Conservation (phyloP, 305 asterid species). For the Ruellia speciosa region DNA sequence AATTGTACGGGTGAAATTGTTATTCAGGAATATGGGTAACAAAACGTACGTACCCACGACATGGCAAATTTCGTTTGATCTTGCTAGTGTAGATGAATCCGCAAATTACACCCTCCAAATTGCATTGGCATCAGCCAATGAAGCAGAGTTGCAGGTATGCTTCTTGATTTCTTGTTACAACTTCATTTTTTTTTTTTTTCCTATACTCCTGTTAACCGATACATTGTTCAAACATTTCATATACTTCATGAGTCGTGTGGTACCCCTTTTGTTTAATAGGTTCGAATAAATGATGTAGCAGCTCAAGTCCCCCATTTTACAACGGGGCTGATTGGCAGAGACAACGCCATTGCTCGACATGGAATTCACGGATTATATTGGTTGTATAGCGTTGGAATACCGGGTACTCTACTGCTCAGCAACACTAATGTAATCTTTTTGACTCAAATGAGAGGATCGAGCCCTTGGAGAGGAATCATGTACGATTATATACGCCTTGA, state of each 20-base stretch:
- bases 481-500: conserved; percentile 60
- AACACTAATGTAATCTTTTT: conserved; percentile 45
- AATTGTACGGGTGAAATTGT: background rate
- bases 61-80: conserved; percentile 57
- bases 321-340: conserved; percentile 42
- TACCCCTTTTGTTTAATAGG: conserved; percentile 31
- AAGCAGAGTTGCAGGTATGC: conserved; percentile 68
- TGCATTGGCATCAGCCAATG: conserved; percentile 71
- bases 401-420: conserved; percentile 23
- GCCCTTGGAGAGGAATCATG: conserved; percentile 44
- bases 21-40: conserved; percentile 46
- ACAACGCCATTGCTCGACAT: conserved; percentile 70
- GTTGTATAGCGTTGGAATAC: conserved; percentile 26
- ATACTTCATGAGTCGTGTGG: too few species aligned
- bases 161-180: too few species aligned
- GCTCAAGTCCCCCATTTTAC: conserved; percentile 23
- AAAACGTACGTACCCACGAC: conserved; percentile 58
- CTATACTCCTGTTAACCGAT: too few species aligned
- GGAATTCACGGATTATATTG: conserved; percentile 60
- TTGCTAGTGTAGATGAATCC: conserved; percentile 26
- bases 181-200: too few species aligned
- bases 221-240: too few species aligned
- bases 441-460: conserved; percentile 31
- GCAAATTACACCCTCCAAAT: conserved; percentile 53
- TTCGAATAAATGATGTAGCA: conserved; percentile 29